Base-by-base conservation (phyloP, 768 basidiomycete species). In the Fibroporia radiculosa region DNA sequence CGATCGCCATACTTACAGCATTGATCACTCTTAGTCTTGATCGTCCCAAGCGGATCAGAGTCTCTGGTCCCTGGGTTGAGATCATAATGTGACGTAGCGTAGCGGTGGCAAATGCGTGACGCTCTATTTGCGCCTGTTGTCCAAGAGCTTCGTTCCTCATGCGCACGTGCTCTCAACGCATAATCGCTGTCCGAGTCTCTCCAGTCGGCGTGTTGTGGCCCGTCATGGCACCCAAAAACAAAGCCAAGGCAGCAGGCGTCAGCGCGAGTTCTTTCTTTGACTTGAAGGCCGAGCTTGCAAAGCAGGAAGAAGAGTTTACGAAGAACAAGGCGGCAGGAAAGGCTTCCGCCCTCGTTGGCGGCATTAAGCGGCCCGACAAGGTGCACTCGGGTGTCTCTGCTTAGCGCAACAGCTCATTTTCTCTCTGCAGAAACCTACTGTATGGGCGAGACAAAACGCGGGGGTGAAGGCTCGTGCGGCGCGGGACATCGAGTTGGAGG, bases 211-310 rank as follows among this genome's bases (percentile, higher is more conserved):
- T n/a, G n/a, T 35, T 35, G 14, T 35, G 34, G 16, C 34, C n/a
- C 34, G 16, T 18, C 34, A 59, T 59, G 57, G 65, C 70, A 10
- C 72, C 78, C 27, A 62, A 68, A 4, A 72, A 68, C 60, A 84
- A 82, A 60, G 71, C 78, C 0, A 83, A 76, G 57, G 80, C 78
- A 13, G 76, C 79, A 28, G 84, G 84, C 6, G 72, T 87, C 56
- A 84, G 78, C 48, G 72, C 82, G 3, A 74, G 72, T 47, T 87
- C 89, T 0, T 86, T 90, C 61, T 75, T 89, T n/a, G 85, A 90
- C 56, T 77, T 93, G 33, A 86, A 84, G 49, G 81, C 73, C 6
- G 68, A 75, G 43, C 60, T 78, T 1, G 65, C 65, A 1, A 71
- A 68, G 48, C 61, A 68, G 43, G 77, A 82, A 55, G 70, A 83